Evolutionary conservation across 163 green algal genomes (phyloP).

Genomic region (Scenedesmus sp.): DNA sequence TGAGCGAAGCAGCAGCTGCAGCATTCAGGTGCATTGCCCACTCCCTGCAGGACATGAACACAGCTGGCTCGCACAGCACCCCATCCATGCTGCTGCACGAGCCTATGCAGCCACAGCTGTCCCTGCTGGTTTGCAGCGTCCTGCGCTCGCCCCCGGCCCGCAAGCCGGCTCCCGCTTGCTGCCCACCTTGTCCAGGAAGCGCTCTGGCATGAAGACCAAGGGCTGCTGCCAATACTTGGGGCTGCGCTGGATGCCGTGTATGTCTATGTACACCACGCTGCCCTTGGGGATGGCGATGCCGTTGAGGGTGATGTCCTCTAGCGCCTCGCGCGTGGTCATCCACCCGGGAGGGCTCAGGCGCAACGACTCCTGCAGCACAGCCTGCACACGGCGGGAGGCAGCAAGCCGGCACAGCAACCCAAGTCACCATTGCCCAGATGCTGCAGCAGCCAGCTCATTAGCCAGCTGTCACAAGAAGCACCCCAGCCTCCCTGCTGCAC

Average conservation of each 20-base stretch:
- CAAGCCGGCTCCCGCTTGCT: not conserved
- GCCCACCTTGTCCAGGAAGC: conserved; percentile 51
- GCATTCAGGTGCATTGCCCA: not conserved
- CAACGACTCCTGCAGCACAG: conserved; percentile 49
- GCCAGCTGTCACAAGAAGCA: not conserved
- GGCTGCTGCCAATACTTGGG: conserved; percentile 49
- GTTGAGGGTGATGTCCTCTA: conserved; percentile 39
- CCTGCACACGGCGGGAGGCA: not conserved
- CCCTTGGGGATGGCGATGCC: conserved; percentile 45
- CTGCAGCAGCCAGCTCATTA: not conserved
- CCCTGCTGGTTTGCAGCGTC: no score
- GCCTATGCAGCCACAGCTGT: not conserved
- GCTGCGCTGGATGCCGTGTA: conserved; percentile 45
- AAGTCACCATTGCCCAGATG: not conserved
- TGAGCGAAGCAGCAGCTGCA: not conserved
- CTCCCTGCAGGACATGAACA: not conserved
- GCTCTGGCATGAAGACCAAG: conserved; percentile 40
- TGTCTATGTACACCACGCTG: conserved; percentile 50
- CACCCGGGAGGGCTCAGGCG: conserved; percentile 53
- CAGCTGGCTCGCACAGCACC: not conserved
- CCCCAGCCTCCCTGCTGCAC: not conserved
- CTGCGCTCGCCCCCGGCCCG: no score
- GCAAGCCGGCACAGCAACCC: not conserved
- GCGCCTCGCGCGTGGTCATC: conserved; percentile 54
- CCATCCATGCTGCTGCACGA: not conserved